Evolutionary conservation across 2,329 filamentous ascomycete species (phyloP), one percentile per base, ranked within the genome.

Genomic region (Claviceps fusiformis): DNA sequence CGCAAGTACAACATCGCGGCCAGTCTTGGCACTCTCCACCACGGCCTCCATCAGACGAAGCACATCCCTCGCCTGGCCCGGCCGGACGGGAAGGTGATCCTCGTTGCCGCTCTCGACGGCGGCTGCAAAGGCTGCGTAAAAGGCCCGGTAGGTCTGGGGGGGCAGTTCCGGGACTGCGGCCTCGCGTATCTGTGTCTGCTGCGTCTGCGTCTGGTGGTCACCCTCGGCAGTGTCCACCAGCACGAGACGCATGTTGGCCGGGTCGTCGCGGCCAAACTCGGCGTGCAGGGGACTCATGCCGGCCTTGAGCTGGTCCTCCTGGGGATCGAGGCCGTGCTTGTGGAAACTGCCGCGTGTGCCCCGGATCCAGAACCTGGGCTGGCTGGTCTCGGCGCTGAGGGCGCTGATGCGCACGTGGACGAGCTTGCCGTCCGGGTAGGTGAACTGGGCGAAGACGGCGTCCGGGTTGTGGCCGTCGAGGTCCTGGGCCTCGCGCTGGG

Each of bases 341-440:
- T 80, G 85, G 70, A 85, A 92, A 64, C 80, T 86, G 0, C 86
- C 88, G 68, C 84, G 82, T 19, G 80, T 80, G 27, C 88, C 88
- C 31, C 87, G 75, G 10, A 91, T 75, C 87, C 87, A 91, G 74
- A 84, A 92, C 44, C 87, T 74, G 57, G 86, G 73, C 72, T 92
- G 87, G 58, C 79, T 73, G 29, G 73, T 73, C 69, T 91, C 87
- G 3, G 80, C 79, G 64, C 82, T 87, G 52, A 89, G 73, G 27
- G 86, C 79, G 46, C 78, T 80, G 56, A 84, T 85, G 65, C 87
- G 86, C 50, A 82, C 81, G 49, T 84, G 84, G 11, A 82, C 87
- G 49, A 89, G 67, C 59, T 85, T 70, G 6, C 82, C 83, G 45
- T 74, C 71, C 54, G 68, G 66, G 66, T 92, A 93, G 57, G 79